phyloP scores from a whole-genome alignment of 257 asterid species.

The Scutellaria barbata region DNA sequence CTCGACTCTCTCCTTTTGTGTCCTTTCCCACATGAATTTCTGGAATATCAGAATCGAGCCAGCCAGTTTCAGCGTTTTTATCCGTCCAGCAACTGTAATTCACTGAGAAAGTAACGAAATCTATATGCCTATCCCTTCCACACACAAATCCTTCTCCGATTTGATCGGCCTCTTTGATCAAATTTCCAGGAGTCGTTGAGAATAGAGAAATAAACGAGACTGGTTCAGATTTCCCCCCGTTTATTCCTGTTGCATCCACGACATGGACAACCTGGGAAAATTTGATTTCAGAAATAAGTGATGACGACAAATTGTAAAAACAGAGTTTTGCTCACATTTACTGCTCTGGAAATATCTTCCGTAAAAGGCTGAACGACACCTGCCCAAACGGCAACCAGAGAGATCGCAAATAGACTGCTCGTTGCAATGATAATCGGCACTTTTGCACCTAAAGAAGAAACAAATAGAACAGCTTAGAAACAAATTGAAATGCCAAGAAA shows the following conservation, averaged over 20 bases:
- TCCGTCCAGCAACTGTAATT: slow-evolving; percentile 81
- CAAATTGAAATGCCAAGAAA: background rate
- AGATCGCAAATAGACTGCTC: slow-evolving; percentile 49
- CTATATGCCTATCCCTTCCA: slow-evolving; percentile 63
- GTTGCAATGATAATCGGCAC: slow-evolving; percentile 55
- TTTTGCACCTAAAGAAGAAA: slow-evolving; percentile 63
- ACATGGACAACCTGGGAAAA: slow-evolving; percentile 79
- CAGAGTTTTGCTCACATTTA: slow-evolving; percentile 62
- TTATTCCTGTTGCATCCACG: slow-evolving; percentile 58
- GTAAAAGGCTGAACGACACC: slow-evolving; percentile 80
- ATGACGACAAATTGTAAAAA: background rate
- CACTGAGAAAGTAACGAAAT: slow-evolving; percentile 81
- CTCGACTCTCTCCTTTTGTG: slow-evolving; percentile 52
- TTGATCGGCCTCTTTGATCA: slow-evolving; percentile 66
- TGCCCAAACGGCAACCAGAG: slow-evolving; percentile 56
- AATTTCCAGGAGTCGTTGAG: slow-evolving; percentile 84
- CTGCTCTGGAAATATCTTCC: slow-evolving; percentile 83
- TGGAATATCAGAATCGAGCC: slow-evolving; percentile 80
- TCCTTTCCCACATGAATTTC: slow-evolving; percentile 61
- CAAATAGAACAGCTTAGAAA: background rate
- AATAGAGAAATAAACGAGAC: slow-evolving; percentile 69
- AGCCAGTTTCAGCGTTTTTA: slow-evolving; percentile 53
- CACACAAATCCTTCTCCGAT: slow-evolving; percentile 81
- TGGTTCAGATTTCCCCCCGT: slow-evolving; percentile 51
- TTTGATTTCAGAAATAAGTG: background rate